Conservation (phyloP, 1,139 yeast species). For the Hanseniaspora gamundiae region DNA sequence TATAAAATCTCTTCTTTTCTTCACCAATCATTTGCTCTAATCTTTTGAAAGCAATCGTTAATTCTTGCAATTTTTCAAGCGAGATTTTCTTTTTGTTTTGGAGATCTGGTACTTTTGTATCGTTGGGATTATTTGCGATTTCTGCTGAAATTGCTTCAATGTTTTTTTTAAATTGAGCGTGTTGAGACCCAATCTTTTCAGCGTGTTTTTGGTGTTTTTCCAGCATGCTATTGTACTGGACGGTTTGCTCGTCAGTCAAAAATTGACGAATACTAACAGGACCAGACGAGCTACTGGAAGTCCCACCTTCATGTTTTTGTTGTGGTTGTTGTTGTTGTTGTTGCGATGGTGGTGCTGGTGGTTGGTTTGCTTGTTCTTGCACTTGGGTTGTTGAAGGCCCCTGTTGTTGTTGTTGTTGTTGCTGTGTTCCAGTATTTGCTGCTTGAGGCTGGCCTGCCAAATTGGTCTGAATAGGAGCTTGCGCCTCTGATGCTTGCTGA, state of each 20-base stretch:
- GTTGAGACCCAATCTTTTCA: conserved; percentile 21
- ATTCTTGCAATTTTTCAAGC: conserved; percentile 16
- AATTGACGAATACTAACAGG: conserved; percentile 3
- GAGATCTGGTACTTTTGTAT: conserved; percentile 19
- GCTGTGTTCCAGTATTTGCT: too few species aligned
- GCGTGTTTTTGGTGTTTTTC: conserved; percentile 24
- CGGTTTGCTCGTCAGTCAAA: conserved; percentile 5
- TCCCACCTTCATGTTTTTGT: conserved; percentile 5
- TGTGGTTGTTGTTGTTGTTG: conserved; percentile 7
- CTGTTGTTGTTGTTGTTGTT: too few species aligned
- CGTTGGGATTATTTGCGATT: conserved; percentile 17
- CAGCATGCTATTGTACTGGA: conserved; percentile 18
- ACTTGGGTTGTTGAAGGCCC: too few species aligned
- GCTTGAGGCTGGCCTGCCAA: too few species aligned
- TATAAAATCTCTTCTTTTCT: conserved; percentile 22
- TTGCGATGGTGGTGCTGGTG: conserved; percentile 9
- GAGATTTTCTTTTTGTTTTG: conserved; percentile 21
- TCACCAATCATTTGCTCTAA: conserved; percentile 21
- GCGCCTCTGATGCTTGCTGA: not conserved
- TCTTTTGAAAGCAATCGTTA: conserved; percentile 16
- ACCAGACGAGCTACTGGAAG: conserved; percentile 8
- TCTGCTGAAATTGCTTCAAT: conserved; percentile 21
- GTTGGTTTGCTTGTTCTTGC: conserved; percentile 9
- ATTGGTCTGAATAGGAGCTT: too few species aligned
- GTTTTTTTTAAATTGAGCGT: conserved; percentile 21